phyloP scores from a whole-genome alignment of 2,329 filamentous ascomycete genomes.

The Cladophialophora carrionii region DNA sequence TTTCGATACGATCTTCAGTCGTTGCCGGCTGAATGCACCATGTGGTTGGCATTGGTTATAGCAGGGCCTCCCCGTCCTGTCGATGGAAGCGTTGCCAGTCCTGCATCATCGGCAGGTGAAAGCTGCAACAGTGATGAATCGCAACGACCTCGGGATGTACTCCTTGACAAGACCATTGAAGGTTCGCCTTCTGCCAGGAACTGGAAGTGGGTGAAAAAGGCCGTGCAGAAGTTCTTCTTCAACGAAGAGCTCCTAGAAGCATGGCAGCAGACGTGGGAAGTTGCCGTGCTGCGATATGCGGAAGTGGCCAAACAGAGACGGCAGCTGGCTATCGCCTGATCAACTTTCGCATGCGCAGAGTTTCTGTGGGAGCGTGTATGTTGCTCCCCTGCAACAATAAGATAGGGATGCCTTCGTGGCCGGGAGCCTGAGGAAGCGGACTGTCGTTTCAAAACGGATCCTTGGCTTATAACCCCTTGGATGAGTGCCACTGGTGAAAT shows the following conservation, averaged over 20 bases:
- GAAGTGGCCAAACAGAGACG: constrained; percentile 1
- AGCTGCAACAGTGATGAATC: background rate
- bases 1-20: constrained; percentile 4
- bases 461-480: too few relatives aligned
- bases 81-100: background rate
- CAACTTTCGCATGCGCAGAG: background rate
- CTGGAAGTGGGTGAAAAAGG: constrained; percentile 16
- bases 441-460: too few relatives aligned
- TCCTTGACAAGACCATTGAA: constrained; percentile 11
- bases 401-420: too few relatives aligned
- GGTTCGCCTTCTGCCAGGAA: constrained; percentile 11
- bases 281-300: constrained; percentile 5
- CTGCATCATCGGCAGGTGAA: background rate
- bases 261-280: constrained; percentile 18
- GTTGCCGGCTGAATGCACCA: constrained; percentile 7
- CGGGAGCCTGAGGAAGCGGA: too few relatives aligned
- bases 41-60: constrained; percentile 19
- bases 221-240: constrained; percentile 9
- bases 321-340: background rate
- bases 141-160: constrained; percentile 2
- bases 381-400: too few relatives aligned
- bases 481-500: too few relatives aligned
- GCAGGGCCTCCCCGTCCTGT: constrained; percentile 6
- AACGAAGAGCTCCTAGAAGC: constrained; percentile 10
- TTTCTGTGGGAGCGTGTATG: background rate